These are phyloP conservation scores for Mortierella sp. DNA, from an alignment of 371 early-diverging fungal species.

Conservation along the genomic window DNA sequence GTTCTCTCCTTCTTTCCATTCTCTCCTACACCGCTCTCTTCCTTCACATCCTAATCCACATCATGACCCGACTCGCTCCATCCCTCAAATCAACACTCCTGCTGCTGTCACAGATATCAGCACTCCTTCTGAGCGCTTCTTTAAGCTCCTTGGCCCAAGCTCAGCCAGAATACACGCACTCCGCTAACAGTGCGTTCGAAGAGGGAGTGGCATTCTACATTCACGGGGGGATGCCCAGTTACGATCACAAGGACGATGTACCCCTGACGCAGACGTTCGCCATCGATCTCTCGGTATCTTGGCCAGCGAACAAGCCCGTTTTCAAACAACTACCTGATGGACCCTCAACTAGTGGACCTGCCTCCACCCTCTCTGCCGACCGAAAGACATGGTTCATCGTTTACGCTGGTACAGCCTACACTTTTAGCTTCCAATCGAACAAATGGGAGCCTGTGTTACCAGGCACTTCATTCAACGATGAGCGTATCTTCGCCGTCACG, in stretches of 20 bases:
- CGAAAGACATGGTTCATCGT: conserved; percentile 4
- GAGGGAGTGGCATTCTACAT: conserved; percentile 17
- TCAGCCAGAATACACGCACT: neutral
- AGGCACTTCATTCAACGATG: neutral
- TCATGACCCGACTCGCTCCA: too few relatives aligned
- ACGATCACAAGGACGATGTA: too few relatives aligned
- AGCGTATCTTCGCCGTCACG: neutral
- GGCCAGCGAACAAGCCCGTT: conserved; percentile 5
- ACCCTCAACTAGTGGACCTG: neutral
- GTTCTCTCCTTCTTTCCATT: too few relatives aligned
- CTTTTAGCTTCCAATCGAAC: neutral
- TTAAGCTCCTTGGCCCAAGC: neutral
- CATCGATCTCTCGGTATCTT: conserved; percentile 17
- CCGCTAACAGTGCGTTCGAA: neutral
- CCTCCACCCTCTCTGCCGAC: conserved; percentile 1
- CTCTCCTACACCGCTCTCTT: too few relatives aligned
- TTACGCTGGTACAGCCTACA: neutral
- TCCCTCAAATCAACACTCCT: too few relatives aligned
- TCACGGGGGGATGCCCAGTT: neutral
- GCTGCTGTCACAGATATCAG: too few relatives aligned
- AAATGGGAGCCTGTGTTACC: neutral
- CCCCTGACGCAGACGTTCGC: conserved; percentile 5
- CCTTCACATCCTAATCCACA: too few relatives aligned
- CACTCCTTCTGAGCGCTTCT: too few relatives aligned
- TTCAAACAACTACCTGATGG: neutral